These are phyloP conservation scores for Mentha longifolia DNA, from an alignment of 257 asterid genomes.

Conservation along the genomic window DNA sequence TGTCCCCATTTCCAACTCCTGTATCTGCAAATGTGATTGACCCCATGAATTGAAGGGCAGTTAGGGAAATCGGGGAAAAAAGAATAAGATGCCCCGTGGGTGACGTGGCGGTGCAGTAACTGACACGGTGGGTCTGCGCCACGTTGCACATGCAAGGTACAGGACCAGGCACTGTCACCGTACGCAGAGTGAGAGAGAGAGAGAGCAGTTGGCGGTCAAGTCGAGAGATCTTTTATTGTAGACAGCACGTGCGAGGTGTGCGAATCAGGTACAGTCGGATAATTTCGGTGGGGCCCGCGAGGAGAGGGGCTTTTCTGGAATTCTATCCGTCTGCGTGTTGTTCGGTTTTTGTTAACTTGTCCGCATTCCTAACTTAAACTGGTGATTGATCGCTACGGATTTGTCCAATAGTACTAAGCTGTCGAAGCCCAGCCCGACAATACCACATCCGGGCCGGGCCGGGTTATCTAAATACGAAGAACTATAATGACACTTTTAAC, in stretches of 20 bases:
- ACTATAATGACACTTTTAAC: too few relatives aligned
- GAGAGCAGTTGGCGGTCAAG: constrained; percentile 33
- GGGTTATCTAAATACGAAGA: too few relatives aligned
- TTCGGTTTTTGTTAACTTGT: neutral
- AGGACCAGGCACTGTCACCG: constrained; percentile 38
- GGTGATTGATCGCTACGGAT: too few relatives aligned
- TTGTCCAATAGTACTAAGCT: too few relatives aligned
- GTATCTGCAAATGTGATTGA: too few relatives aligned
- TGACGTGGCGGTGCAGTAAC: constrained; percentile 51
- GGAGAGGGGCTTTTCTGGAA: neutral
- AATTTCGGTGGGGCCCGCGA: too few relatives aligned
- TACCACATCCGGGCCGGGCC: too few relatives aligned
- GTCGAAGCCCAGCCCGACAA: too few relatives aligned
- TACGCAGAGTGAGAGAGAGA: constrained; percentile 11
- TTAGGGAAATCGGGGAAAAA: too few relatives aligned
- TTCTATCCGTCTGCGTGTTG: neutral
- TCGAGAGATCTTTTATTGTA: constrained; percentile 8
- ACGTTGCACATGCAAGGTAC: constrained; percentile 40
- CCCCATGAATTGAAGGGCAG: too few relatives aligned
- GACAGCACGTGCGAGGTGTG: constrained; percentile 42
- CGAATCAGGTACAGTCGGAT: constrained; percentile 13
- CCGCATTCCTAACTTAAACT: constrained; percentile 21
- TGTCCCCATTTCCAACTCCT: too few relatives aligned
- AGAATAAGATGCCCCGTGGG: too few relatives aligned
- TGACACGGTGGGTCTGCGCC: constrained; percentile 46